Conservation (phyloP, 495 filamentous ascomycete genomes). For the Penicillium psychrofluorescens region DNA sequence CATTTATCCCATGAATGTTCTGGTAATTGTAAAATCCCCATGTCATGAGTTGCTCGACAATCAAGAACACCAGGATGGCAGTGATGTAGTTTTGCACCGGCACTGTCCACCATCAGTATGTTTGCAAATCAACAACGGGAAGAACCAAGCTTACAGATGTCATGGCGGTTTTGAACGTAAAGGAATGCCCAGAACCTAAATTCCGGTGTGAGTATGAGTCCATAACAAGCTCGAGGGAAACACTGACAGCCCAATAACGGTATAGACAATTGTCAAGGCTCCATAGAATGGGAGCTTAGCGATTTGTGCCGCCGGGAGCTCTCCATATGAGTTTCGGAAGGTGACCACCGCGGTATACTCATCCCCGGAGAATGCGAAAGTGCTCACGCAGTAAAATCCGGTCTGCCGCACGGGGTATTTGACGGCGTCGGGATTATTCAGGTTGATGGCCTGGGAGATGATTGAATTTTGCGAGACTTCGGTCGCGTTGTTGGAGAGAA, state of each 20-base stretch:
- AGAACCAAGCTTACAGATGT: slow-evolving; percentile 59
- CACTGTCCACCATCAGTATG: slow-evolving; percentile 47
- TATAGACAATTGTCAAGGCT: slow-evolving; percentile 88
- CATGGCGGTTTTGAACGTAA: slow-evolving; percentile 87
- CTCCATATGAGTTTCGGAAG: slow-evolving; percentile 92
- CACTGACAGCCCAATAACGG: slow-evolving; percentile 66
- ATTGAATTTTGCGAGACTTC: slow-evolving; percentile 62
- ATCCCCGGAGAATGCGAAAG: slow-evolving; percentile 51
- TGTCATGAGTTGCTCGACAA: slow-evolving; percentile 93
- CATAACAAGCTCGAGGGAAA: neutral
- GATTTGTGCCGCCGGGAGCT: slow-evolving; percentile 91
- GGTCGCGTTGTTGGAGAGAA: slow-evolving; percentile 67
- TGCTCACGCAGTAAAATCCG: slow-evolving; percentile 92
- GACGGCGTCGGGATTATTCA: slow-evolving; percentile 66
- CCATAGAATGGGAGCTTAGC: slow-evolving; percentile 97
- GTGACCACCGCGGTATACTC: slow-evolving; percentile 76
- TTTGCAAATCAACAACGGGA: neutral
- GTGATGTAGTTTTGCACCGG: slow-evolving; percentile 99
- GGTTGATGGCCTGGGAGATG: slow-evolving; percentile 69
- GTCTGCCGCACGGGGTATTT: slow-evolving; percentile 80
- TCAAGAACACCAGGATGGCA: slow-evolving; percentile 89
- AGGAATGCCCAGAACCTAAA: slow-evolving; percentile 83
- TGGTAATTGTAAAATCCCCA: slow-evolving; percentile 94
- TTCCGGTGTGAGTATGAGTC: slow-evolving; percentile 13
- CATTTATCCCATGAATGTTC: slow-evolving; percentile 79